phyloP scores from a whole-genome alignment of 2,329 filamentous ascomycete species.

The Dryadomyces quercivorus region DNA sequence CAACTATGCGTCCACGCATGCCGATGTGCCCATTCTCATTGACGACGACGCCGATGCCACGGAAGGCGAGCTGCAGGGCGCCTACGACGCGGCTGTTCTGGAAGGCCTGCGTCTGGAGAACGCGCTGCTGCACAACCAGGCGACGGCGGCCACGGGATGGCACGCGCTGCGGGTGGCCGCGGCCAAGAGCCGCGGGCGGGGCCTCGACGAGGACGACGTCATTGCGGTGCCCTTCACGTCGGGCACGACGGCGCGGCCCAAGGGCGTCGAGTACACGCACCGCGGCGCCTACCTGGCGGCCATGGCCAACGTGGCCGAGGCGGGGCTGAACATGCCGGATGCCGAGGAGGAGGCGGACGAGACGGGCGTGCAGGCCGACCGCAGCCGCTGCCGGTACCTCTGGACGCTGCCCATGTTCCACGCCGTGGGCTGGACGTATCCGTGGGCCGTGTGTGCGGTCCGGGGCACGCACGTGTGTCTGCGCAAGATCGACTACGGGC shows the following conservation, averaged over 20 bases:
- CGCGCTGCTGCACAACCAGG: slow-evolving; percentile 28
- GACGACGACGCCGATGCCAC: slow-evolving; percentile 72
- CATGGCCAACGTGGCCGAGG: slow-evolving; percentile 78
- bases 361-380: slow-evolving; percentile 17
- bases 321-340: slow-evolving; percentile 51
- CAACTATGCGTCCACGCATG: slow-evolving; percentile 47
- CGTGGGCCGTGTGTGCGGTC: slow-evolving; percentile 80
- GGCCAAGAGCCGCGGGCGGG: slow-evolving; percentile 2
- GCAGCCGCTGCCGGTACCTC: slow-evolving; percentile 65
- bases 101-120: slow-evolving; percentile 67
- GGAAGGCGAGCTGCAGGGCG: slow-evolving; percentile 61
- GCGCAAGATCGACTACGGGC: slow-evolving; percentile 85
- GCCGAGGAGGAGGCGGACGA: background rate
- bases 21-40: slow-evolving; percentile 58
- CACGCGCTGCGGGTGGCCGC: slow-evolving; percentile 54
- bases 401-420: slow-evolving; percentile 89
- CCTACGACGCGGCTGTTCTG: slow-evolving; percentile 71
- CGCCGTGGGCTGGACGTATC: slow-evolving; percentile 71
- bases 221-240: slow-evolving; percentile 89
- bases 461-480: slow-evolving; percentile 92
- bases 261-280: slow-evolving; percentile 88
- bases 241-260: slow-evolving; percentile 81
- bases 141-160: slow-evolving; percentile 53
- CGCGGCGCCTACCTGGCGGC: slow-evolving; percentile 77
- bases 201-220: slow-evolving; percentile 61